Evolutionary conservation across 2,329 filamentous ascomycete genomes (phyloP), one percentile per base, ranked within the genome.

Genomic region (Calonectria pseudoturangicola): DNA sequence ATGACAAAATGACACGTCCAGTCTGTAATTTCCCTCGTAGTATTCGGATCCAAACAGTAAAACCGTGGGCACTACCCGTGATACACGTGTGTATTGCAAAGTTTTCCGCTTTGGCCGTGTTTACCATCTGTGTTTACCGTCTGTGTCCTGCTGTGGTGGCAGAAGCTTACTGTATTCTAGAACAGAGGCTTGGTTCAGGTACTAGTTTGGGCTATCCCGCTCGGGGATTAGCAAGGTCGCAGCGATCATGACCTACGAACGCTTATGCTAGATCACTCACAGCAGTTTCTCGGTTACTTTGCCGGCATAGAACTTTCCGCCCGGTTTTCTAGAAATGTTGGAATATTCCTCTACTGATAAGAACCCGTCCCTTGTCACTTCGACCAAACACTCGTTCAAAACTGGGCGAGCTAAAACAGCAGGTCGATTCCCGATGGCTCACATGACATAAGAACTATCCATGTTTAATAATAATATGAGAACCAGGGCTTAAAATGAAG

Each of bases 231-330:
- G 54, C 33, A 25, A 39, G 54, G 54, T 60, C 54, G 54, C 21
- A 60, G 36, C 21, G 54, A 36, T 41, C 54, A 60, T 21, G 54
- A 7, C 33, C 36, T 16, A 8, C 54, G 54, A 41, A 60, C 54
- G 54, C 54, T 41, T 60, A 39, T 39, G 54, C 54, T 16, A 60
- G 54, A 60, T 60, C 54, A 60, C 25, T 36, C 39, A 39, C 54
- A 60, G 33, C 21, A 41, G 33, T 16, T 60, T 60, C 54, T 60
- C 54, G 54, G 54, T 36, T 60, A 15, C 10, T 25, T 15, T 60
- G 18, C 63, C 47, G 47, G 47, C 28, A 51, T 41, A 21, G 54
- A 60, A 60, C 54, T 60, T 60, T 69, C 54, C 36, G 21, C 12
- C 10, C 12, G 7, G 54, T 41, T 41, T 60, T 60, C 54, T 60